Conservation (phyloP, 371 early-diverging fungal genomes). For the Mortierella sp. region DNA sequence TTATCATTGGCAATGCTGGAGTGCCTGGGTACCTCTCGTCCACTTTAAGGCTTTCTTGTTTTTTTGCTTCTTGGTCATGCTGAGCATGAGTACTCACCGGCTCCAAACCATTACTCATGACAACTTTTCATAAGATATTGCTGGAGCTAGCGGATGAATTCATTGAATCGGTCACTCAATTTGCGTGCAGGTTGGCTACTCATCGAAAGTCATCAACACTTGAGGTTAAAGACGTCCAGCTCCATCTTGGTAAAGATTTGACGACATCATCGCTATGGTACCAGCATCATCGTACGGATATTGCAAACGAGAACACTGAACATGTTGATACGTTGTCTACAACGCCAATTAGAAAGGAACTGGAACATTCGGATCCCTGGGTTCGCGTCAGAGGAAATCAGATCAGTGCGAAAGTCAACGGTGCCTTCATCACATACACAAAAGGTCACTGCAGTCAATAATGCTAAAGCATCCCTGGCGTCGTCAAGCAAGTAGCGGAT, state of each 20-base stretch:
- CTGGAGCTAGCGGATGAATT: slow-evolving; percentile 94
- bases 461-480: slow-evolving; percentile 57
- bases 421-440: slow-evolving; percentile 73
- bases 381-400: slow-evolving; percentile 84
- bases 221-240: slow-evolving; percentile 92
- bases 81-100: neutral
- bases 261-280: too few species aligned
- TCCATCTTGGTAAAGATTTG: slow-evolving; percentile 78
- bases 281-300: too few species aligned
- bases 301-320: too few species aligned
- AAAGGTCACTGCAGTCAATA: slow-evolving; percentile 74
- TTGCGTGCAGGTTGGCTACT: slow-evolving; percentile 90
- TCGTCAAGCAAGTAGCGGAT: slow-evolving; percentile 19
- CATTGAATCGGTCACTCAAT: slow-evolving; percentile 86
- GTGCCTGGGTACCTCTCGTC: neutral
- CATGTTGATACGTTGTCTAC: too few species aligned
- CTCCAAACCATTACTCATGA: neutral
- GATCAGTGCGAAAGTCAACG: slow-evolving; percentile 76
- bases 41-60: too few species aligned
- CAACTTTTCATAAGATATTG: slow-evolving; percentile 70
- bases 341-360: slow-evolving; percentile 93
- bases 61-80: neutral
- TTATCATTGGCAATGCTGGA: neutral
- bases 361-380: slow-evolving; percentile 96
- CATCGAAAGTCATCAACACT: slow-evolving; percentile 87